Conservation (phyloP, 306 rosid species). For the Heteromeles arbutifolia region DNA sequence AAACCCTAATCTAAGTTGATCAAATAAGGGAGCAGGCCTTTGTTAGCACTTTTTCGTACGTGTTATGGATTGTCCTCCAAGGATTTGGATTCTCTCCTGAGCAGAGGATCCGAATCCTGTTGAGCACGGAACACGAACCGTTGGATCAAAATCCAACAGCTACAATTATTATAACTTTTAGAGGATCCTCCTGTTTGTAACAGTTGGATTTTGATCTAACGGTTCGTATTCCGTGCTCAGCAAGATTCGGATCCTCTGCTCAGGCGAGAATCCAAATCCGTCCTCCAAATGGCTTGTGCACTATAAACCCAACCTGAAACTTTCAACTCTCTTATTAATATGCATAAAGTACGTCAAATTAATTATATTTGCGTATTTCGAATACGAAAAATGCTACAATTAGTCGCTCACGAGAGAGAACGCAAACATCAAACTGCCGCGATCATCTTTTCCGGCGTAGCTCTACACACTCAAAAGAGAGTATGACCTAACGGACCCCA, state of each 20-base stretch:
- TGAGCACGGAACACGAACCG: too few relatives aligned
- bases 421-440: background rate
- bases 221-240: too few relatives aligned
- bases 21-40: background rate
- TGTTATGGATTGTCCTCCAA: background rate
- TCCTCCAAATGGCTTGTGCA: background rate
- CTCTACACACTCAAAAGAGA: background rate
- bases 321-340: background rate
- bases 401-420: accelerated
- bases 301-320: background rate
- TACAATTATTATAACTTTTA: too few relatives aligned
- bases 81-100: too few relatives aligned
- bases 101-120: too few relatives aligned
- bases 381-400: background rate
- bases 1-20: background rate
- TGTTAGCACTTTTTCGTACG: background rate
- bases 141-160: too few relatives aligned
- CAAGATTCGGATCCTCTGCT: too few relatives aligned
- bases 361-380: background rate
- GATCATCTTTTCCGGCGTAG: background rate
- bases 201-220: too few relatives aligned
- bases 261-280: too few relatives aligned
- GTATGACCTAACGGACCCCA: background rate
- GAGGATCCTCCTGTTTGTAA: too few relatives aligned
- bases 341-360: background rate